Evolutionary conservation across 805 yeast genomes (phyloP).

Genomic region (Clavispora vitiphila): DNA sequence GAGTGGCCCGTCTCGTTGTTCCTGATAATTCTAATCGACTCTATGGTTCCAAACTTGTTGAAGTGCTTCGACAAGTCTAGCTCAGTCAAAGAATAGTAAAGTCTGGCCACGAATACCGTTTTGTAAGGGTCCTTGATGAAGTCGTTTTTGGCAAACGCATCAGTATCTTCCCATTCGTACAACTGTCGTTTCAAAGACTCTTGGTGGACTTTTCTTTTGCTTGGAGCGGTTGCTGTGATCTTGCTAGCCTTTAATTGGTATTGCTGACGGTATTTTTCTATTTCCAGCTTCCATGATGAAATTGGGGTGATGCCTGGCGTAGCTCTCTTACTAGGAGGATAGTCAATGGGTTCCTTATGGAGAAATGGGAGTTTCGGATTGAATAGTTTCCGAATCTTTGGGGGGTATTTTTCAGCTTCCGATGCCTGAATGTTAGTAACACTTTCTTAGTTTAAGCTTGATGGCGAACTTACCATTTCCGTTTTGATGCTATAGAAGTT

Average conservation of each 20-base stretch:
- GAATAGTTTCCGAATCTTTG: conserved; percentile 47
- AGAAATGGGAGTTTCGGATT: conserved; percentile 55
- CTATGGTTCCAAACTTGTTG: conserved; percentile 65
- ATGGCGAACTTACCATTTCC: conserved; percentile 2
- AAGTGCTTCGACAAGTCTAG: conserved; percentile 62
- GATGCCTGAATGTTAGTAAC: conserved; percentile 13
- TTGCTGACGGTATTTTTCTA: conserved; percentile 26
- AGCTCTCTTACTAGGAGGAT: conserved; percentile 41
- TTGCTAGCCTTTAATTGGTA: not conserved
- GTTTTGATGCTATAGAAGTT: not conserved
- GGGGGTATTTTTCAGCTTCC: conserved; percentile 30
- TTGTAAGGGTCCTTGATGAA: conserved; percentile 55
- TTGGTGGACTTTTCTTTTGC: conserved; percentile 5
- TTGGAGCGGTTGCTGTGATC: not conserved
- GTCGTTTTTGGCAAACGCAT: conserved; percentile 12
- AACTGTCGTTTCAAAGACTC: conserved; percentile 14
- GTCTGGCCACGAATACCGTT: conserved; percentile 74
- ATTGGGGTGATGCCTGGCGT: conserved; percentile 47
- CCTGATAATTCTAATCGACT: conserved; percentile 39
- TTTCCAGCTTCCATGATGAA: conserved; percentile 23
- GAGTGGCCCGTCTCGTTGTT: conserved; percentile 42
- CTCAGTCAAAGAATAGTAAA: conserved; percentile 62
- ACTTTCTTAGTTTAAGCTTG: too few relatives aligned
- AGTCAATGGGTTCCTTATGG: conserved; percentile 45
- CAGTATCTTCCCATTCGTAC: conserved; percentile 16